Evolutionary conservation across 257 asterid species (phyloP).

Genomic region (Primulina huaijiensis): DNA sequence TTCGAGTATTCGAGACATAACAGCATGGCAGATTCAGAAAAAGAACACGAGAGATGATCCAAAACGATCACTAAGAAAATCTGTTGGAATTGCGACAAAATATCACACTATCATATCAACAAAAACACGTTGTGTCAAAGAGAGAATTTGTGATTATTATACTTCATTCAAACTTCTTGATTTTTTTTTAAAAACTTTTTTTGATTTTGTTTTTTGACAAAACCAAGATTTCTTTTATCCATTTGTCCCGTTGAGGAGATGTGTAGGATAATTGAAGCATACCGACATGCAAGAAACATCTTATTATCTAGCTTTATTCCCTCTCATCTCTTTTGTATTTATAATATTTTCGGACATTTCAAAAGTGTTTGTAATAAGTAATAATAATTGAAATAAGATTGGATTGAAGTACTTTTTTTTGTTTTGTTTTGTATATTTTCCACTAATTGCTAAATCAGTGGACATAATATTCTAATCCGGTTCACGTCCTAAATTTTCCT

Average conservation of each 20-base stretch:
- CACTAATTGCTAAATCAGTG: no score
- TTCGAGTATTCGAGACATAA: not conserved
- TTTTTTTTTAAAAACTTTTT: not conserved
- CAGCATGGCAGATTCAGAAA: conserved; percentile 18
- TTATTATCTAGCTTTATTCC: not conserved
- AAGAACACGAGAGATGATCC: conserved; percentile 10
- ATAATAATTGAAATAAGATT: not conserved
- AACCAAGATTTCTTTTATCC: conserved; percentile 21
- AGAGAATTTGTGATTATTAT: conserved; percentile 18
- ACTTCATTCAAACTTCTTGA: conserved; percentile 22
- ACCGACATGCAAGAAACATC: conserved; percentile 20
- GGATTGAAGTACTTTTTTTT: not conserved
- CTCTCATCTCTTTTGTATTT: conserved; percentile 4
- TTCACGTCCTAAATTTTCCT: no score
- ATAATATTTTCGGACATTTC: not conserved
- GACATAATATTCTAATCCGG: no score
- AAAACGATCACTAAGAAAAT: not conserved
- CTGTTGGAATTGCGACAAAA: not conserved
- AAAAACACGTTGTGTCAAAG: not conserved
- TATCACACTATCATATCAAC: not conserved
- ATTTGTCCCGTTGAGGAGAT: conserved; percentile 21
- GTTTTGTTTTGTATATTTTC: no score
- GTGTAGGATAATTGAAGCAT: conserved; percentile 28
- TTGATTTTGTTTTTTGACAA: conserved; percentile 1
- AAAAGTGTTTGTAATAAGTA: not conserved